Conservation (phyloP, 495 filamentous ascomycete genomes). For the Hyaloscypha hepaticicola region DNA sequence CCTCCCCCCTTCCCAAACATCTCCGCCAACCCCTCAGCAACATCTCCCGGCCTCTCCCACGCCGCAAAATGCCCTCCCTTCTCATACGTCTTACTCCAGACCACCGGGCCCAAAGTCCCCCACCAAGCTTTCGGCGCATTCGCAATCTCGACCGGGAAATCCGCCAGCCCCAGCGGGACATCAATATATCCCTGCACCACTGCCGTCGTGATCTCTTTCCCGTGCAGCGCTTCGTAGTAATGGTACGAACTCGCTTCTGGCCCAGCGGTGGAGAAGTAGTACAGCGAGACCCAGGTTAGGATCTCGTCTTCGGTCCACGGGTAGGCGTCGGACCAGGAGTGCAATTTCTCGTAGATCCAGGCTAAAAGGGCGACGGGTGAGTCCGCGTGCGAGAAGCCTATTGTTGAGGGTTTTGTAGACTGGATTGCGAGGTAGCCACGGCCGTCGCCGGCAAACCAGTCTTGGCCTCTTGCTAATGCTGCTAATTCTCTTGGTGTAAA, state of each 20-base stretch:
- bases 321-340: slow-evolving; percentile 64
- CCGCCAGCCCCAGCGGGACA: slow-evolving; percentile 3
- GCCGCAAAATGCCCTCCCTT: slow-evolving; percentile 65
- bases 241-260: slow-evolving; percentile 52
- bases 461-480: slow-evolving; percentile 5
- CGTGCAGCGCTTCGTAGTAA: slow-evolving; percentile 54
- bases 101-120: slow-evolving; percentile 48
- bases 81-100: slow-evolving; percentile 50
- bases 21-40: slow-evolving; percentile 4
- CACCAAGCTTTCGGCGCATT: slow-evolving; percentile 8
- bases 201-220: slow-evolving; percentile 18
- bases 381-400: slow-evolving; percentile 56
- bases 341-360: slow-evolving; percentile 70
- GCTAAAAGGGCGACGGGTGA: slow-evolving; percentile 59
- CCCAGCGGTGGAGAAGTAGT: slow-evolving; percentile 56
- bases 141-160: slow-evolving; percentile 15
- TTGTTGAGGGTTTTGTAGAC: slow-evolving; percentile 59
- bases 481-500: slow-evolving; percentile 1
- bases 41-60: slow-evolving; percentile 51
- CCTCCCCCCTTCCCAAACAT: slow-evolving; percentile 41
- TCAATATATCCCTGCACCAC: not conserved
- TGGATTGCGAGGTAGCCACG: slow-evolving; percentile 14
- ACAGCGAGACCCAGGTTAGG: slow-evolving; percentile 62
- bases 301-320: slow-evolving; percentile 67
- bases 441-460: slow-evolving; percentile 6